Conservation (phyloP, 1,139 yeast genomes). For the Taphrina betulina region DNA sequence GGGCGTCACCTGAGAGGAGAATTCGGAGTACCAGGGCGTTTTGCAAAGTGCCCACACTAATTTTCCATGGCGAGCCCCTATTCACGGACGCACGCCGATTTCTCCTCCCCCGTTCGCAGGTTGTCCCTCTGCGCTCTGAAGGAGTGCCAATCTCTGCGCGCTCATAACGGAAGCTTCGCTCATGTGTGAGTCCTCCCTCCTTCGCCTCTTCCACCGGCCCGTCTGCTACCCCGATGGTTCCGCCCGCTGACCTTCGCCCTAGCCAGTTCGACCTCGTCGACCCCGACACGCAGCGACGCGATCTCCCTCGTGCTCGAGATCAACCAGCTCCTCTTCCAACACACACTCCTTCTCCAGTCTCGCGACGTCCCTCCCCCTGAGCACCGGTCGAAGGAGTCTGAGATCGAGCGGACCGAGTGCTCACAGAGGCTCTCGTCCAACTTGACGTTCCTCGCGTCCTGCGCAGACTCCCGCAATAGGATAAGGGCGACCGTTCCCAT, state of each 20-base stretch:
- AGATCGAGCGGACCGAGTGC: constrained; percentile 1
- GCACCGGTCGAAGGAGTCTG: background rate
- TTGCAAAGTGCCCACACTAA: no score
- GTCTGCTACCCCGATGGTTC: no score
- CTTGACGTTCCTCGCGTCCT: constrained; percentile 19
- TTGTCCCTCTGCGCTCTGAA: no score
- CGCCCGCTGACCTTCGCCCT: background rate
- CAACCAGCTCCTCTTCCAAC: constrained; percentile 31
- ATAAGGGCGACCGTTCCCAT: constrained; percentile 1
- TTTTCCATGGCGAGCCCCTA: no score
- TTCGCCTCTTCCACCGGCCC: no score
- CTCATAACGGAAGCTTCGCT: no score
- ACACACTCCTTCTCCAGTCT: constrained; percentile 6
- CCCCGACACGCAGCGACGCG: constrained; percentile 3
- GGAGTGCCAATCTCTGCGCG: no score
- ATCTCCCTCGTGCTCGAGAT: constrained; percentile 31
- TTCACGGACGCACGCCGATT: no score
- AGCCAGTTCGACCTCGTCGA: constrained; percentile 10
- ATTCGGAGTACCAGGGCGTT: no score
- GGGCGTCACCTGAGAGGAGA: no score
- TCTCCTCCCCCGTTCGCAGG: no score
- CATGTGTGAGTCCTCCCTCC: no score
- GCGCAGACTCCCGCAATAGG: constrained; percentile 19
- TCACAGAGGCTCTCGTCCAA: constrained; percentile 17
- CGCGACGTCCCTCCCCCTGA: background rate